These are phyloP conservation scores for Capronia coronata DNA, from an alignment of 2,329 filamentous ascomycete genomes.

Conservation along the genomic window DNA sequence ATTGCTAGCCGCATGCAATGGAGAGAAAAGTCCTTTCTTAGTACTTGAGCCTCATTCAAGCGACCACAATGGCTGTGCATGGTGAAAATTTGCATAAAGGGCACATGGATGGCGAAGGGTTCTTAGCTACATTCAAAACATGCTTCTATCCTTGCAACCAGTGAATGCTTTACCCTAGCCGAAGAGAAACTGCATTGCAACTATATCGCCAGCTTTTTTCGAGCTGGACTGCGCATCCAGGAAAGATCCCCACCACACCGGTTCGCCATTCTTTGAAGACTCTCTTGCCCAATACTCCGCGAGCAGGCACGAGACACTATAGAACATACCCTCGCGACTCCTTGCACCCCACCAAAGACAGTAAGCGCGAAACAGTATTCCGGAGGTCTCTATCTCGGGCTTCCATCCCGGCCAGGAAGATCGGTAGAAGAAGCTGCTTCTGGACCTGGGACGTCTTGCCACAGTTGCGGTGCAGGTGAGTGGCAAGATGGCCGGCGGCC, in stretches of 20 bases:
- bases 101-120: no score
- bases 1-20: no score
- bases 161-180: conserved; percentile 1
- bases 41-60: no score
- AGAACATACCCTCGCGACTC: conserved; percentile 16
- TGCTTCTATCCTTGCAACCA: background rate
- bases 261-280: background rate
- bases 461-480: conserved; percentile 1
- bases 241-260: conserved; percentile 6
- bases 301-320: conserved; percentile 9
- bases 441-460: conserved; percentile 12
- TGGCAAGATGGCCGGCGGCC: background rate
- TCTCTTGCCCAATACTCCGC: background rate
- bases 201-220: background rate
- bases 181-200: conserved; percentile 5
- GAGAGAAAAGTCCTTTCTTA: no score
- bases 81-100: no score
- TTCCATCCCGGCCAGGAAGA: conserved; percentile 13
- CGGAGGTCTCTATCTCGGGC: conserved; percentile 1
- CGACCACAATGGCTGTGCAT: no score
- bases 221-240: conserved; percentile 2
- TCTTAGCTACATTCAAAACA: background rate
- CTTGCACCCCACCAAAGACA: conserved; percentile 11
- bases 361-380: conserved; percentile 6
- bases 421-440: conserved; percentile 15